These are phyloP conservation scores for Apiospora koreana DNA, from an alignment of 2,329 filamentous ascomycete species.

Conservation along the genomic window DNA sequence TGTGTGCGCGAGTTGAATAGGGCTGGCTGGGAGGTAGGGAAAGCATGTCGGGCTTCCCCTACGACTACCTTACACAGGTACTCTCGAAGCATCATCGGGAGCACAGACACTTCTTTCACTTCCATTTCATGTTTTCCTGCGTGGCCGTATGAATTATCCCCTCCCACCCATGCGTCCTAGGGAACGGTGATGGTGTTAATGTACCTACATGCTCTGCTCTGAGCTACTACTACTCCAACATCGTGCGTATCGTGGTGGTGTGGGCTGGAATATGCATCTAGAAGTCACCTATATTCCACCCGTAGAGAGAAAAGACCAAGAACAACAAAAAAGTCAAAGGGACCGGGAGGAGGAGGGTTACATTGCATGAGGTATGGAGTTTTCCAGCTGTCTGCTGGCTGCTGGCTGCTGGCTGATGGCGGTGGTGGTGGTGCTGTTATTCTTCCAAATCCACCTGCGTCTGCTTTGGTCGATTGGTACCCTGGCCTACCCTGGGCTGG, in stretches of 20 bases:
- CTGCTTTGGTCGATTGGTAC: background rate
- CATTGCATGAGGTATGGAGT: background rate
- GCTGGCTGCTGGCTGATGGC: background rate
- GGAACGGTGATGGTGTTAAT: background rate
- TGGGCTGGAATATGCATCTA: background rate
- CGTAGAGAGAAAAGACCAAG: background rate
- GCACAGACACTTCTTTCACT: slow-evolving; percentile 1
- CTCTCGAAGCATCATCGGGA: background rate
- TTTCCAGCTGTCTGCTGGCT: background rate
- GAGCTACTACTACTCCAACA: no score
- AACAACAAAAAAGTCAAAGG: background rate
- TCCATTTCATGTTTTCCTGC: background rate
- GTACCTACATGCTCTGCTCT: background rate
- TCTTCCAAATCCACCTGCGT: background rate
- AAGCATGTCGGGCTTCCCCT: slow-evolving; percentile 6
- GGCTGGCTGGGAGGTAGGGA: background rate
- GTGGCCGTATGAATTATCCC: background rate
- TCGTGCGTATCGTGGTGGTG: background rate
- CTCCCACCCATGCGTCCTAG: background rate
- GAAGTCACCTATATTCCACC: background rate
- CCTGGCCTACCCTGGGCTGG: background rate
- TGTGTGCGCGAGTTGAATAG: background rate
- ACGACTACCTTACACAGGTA: no score
- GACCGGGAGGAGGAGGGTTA: background rate
- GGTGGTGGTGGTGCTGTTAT: background rate